Evolutionary conservation across 176 grass and related monocot species (phyloP).

Genomic region (Avena atlantica): DNA sequence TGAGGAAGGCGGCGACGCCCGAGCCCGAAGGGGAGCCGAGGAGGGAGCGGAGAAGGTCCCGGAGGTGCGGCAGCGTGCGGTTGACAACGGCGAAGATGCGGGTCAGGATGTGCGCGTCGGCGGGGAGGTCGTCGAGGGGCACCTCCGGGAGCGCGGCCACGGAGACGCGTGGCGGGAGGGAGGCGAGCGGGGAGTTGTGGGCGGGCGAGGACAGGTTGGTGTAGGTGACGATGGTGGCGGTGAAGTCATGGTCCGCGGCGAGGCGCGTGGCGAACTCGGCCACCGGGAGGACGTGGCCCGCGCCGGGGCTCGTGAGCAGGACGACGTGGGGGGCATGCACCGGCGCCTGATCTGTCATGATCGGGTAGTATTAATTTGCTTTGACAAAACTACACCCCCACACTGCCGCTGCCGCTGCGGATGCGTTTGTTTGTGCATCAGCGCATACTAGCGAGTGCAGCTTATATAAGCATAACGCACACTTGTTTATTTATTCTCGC

Average conservation of each 20-base stretch:
- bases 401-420: background rate
- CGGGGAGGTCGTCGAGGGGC: conserved; percentile 22
- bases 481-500: too few relatives aligned
- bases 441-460: too few relatives aligned
- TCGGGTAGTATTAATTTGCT: background rate
- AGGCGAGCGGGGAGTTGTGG: conserved; percentile 33
- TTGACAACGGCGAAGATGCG: conserved; percentile 29
- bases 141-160: conserved; percentile 52
- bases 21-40: background rate
- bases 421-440: background rate
- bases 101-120: conserved; percentile 34
- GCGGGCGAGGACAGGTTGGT: conserved; percentile 49
- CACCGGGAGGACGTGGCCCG: conserved; percentile 46
- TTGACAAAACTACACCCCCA: background rate
- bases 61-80: conserved; percentile 35
- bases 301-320: conserved; percentile 48
- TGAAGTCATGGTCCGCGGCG: conserved; percentile 41
- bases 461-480: too few relatives aligned
- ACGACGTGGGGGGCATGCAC: conserved; percentile 49
- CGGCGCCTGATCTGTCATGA: background rate
- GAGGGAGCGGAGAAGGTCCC: conserved; percentile 40
- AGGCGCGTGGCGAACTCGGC: conserved; percentile 52
- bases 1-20: conserved; percentile 49
- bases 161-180: conserved; percentile 47
- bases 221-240: conserved; percentile 57